These are phyloP conservation scores for Leucosporidium creatinivorum DNA, from an alignment of 768 basidiomycete species.

Conservation along the genomic window DNA sequence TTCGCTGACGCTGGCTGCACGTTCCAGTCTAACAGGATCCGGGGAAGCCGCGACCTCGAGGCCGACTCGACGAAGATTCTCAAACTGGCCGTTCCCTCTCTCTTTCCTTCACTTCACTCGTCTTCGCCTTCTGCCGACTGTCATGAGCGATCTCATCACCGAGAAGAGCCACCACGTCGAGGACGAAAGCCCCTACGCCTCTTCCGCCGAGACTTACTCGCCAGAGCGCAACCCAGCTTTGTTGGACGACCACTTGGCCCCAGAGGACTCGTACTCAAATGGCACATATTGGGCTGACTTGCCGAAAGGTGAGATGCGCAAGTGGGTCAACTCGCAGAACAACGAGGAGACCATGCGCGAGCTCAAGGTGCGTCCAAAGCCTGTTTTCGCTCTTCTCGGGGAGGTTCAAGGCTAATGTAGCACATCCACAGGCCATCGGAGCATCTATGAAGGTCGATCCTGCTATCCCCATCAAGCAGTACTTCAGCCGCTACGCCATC, in stretches of 20 bases:
- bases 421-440: conserved; percentile 27
- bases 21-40: no score
- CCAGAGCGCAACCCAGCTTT: neutral
- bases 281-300: conserved; percentile 44
- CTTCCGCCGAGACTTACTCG: no score
- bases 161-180: no score
- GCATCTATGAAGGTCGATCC: conserved; percentile 41
- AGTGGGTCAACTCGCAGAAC: conserved; percentile 40
- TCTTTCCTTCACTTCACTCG: no score
- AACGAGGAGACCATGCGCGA: conserved; percentile 41
- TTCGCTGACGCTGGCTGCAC: no score
- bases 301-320: conserved; percentile 34
- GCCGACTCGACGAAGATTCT: no score
- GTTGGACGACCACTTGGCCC: conserved; percentile 31
- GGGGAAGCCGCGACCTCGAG: no score
- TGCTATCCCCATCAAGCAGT: conserved; percentile 38
- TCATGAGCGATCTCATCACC: no score
- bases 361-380: conserved; percentile 34
- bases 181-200: no score
- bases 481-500: conserved; percentile 43
- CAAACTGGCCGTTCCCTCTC: no score
- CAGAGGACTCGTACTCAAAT: conserved; percentile 35
- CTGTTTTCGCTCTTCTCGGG: conserved; percentile 34
- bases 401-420: neutral
- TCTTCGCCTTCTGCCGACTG: no score